A percentile compares a stretch with the other conserved stretches of the same genome.
These are phyloP conservation scores for Lanmaoa rubissima DNA, from an alignment of 768 basidiomycete genomes.

Conservation along the genomic window DNA sequence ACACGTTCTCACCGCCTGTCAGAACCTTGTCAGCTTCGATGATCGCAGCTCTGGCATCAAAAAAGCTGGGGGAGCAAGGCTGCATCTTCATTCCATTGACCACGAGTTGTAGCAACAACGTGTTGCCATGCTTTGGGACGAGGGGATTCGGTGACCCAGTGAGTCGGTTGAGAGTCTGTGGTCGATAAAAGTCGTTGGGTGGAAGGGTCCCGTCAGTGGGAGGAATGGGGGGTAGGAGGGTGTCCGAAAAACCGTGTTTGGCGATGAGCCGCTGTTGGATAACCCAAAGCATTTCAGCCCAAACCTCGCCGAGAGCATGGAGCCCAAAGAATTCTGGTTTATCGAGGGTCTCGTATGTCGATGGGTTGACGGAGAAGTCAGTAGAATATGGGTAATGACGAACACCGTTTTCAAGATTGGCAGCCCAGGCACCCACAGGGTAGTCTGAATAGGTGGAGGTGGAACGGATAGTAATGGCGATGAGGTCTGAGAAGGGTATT, in stretches of 20 bases:
- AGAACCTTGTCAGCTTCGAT: conserved; percentile 85
- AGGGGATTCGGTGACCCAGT: conserved; percentile 42
- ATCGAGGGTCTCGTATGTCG: conserved; percentile 92
- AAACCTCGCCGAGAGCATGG: conserved; percentile 87
- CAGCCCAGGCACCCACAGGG: conserved; percentile 95
- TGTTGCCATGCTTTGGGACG: conserved; percentile 91
- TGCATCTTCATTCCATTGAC: conserved; percentile 95
- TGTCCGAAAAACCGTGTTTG: conserved; percentile 78
- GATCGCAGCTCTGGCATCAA: conserved; percentile 86
- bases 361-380: conserved; percentile 76
- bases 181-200: conserved; percentile 67
- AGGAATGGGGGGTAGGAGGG: conserved; percentile 78
- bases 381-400: conserved; percentile 88
- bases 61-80: conserved; percentile 86
- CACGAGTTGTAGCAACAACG: conserved; percentile 80
- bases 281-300: conserved; percentile 90
- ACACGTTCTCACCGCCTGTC: conserved; percentile 90
- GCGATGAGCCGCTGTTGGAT: conserved; percentile 69
- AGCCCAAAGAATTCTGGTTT: conserved; percentile 20
- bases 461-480: conserved; percentile 86
- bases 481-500: conserved; percentile 50
- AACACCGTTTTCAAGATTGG: conserved; percentile 73
- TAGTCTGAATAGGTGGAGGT: conserved; percentile 71
- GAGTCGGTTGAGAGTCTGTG: conserved; percentile 30
- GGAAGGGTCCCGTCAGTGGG: conserved; percentile 62